Conservation (phyloP, 192 early-diverging fungal species). For the Rhizophagus prolifer region DNA sequence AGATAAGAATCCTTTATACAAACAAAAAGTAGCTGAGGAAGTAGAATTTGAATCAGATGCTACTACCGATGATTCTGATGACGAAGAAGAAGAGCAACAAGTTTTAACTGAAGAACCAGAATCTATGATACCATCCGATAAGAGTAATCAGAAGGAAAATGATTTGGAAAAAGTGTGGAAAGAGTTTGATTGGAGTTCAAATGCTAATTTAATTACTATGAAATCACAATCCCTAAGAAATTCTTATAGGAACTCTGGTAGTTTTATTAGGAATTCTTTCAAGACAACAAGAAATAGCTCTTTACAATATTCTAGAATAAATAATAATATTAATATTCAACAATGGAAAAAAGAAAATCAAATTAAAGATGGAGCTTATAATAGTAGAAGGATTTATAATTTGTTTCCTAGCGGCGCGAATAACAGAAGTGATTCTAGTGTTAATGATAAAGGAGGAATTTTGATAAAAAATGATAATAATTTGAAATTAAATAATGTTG, state of each 20-base stretch:
- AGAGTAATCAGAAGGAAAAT: not conserved
- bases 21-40: not conserved
- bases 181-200: constrained; percentile 1
- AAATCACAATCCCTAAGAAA: not conserved
- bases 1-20: not conserved
- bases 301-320: not conserved
- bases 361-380: not conserved
- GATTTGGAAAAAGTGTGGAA: not conserved
- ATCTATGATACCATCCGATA: not conserved
- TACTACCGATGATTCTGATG: not conserved
- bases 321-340: not conserved
- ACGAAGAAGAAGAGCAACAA: not conserved
- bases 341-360: not conserved
- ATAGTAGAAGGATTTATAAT: constrained; percentile 9
- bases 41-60: not conserved
- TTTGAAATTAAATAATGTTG: not conserved
- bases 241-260: not conserved
- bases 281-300: not conserved
- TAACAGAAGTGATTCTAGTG: not conserved
- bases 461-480: not conserved
- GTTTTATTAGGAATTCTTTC: not conserved
- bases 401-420: too few species aligned
- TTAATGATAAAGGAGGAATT: not conserved
- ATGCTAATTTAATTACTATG: not conserved
- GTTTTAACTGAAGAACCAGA: not conserved